Evolutionary conservation across 768 basidiomycete genomes (phyloP).

Genomic region (Candolleomyces efflorescens): DNA sequence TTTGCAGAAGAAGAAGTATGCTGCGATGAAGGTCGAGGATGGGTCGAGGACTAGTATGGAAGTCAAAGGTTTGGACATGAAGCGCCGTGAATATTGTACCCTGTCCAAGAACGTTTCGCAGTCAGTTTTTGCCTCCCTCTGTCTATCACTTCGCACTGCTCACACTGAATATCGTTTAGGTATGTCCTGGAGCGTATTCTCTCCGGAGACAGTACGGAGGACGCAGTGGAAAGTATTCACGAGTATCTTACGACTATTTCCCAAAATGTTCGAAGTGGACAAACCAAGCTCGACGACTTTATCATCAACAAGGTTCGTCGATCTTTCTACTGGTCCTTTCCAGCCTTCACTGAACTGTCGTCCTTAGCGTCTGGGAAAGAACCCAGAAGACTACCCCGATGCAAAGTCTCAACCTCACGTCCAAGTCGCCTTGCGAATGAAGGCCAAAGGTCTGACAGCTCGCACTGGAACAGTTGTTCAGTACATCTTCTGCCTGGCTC

Average conservation of each 20-base stretch:
- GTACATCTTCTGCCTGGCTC: conserved; percentile 86
- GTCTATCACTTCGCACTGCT: not conserved
- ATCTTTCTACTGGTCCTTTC: not conserved
- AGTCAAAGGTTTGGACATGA: conserved; percentile 98
- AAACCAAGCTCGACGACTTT: conserved; percentile 86
- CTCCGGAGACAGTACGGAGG: conserved; percentile 87
- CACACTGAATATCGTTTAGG: conserved; percentile 34
- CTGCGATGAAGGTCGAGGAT: conserved; percentile 92
- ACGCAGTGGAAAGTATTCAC: conserved; percentile 87
- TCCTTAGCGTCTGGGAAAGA: conserved; percentile 88
- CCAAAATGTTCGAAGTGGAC: conserved; percentile 73
- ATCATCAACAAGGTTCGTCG: conserved; percentile 82
- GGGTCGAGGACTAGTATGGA: conserved; percentile 74
- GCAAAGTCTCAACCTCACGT: conserved; percentile 95
- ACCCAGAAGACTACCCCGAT: conserved; percentile 96
- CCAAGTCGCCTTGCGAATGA: conserved; percentile 90
- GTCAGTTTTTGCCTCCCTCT: conserved; percentile 48
- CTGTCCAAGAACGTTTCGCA: conserved; percentile 91
- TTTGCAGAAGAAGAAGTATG: conserved; percentile 99
- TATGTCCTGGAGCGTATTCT: conserved; percentile 88
- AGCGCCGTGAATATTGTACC: conserved; percentile 90
- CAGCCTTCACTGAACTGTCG: not conserved
- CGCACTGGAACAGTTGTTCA: conserved; percentile 91
- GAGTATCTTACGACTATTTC: conserved; percentile 80
- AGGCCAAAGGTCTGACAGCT: conserved; percentile 74